Conservation (phyloP, 352 stramenopile genomes). For the Nothophytophthora sp. region DNA sequence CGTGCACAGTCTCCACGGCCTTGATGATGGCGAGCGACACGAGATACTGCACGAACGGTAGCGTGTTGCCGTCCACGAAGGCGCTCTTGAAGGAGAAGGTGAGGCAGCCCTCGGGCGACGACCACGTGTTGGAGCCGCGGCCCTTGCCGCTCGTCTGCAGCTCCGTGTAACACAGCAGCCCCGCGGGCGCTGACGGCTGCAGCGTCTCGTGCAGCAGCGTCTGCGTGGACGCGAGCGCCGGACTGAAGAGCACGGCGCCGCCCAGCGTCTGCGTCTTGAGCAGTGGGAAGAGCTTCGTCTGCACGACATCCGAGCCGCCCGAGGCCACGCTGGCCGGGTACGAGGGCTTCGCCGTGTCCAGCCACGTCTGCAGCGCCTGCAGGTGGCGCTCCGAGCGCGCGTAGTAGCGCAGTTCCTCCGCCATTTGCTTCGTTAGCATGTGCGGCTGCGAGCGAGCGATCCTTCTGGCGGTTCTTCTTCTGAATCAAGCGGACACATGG, state of each 20-base stretch:
- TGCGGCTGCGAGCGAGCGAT: conserved; percentile 1
- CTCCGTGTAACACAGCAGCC: conserved; percentile 82
- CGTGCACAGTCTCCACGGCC: conserved; percentile 67
- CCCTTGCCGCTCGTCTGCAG: conserved; percentile 79
- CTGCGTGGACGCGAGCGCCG: conserved; percentile 77
- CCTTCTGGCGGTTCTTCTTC: too few relatives aligned
- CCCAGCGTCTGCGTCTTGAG: conserved; percentile 67
- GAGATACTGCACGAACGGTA: conserved; percentile 92
- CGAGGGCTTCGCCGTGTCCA: conserved; percentile 29
- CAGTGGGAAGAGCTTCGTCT: conserved; percentile 53
- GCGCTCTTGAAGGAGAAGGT: conserved; percentile 91
- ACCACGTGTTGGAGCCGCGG: conserved; percentile 87
- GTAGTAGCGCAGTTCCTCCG: conserved; percentile 74
- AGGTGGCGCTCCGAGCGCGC: conserved; percentile 74
- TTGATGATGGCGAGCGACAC: conserved; percentile 87
- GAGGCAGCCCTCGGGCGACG: conserved; percentile 87
- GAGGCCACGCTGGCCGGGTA: conserved; percentile 24
- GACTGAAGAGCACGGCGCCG: conserved; percentile 71
- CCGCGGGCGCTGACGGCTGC: conserved; percentile 56
- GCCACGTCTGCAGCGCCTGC: conserved; percentile 68
- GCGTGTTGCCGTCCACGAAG: conserved; percentile 74
- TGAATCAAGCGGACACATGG: too few relatives aligned
- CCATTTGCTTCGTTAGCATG: conserved; percentile 54
- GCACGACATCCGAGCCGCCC: conserved; percentile 27
- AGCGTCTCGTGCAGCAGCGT: conserved; percentile 80